Base-by-base conservation (phyloP, 306 rosid genomes). In the Quercus rubra region DNA sequence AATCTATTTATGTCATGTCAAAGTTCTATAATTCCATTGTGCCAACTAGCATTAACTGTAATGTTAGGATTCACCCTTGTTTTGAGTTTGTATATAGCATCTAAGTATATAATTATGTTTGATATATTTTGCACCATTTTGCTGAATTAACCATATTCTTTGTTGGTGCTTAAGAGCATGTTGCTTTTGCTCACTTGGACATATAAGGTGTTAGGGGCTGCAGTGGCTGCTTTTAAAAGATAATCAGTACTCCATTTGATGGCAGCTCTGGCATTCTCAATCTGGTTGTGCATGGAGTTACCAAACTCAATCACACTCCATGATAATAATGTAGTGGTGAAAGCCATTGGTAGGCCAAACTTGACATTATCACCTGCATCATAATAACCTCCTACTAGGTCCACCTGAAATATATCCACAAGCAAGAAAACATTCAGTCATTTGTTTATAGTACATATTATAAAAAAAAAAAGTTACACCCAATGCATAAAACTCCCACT, bases 291-390 rank as follows among this genome's bases (percentile, higher is more conserved):
- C 98, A 94, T 91, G 13, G 89, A 91, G 80, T 49, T 77, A 58
- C 97, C 98, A 68, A 92, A 94, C 77, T 94, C 98, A 55, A 92
- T 82, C 23, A 92, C 97, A 78, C 98, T 91, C 98, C 98, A 94
- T 58, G 98, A 87, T 67, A 94, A 73, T 61, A 94, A 62, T 51
- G 98, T 94, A 10, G 97, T 88, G 4, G 97, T 94, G 75, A 94
- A 94, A 19, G 98, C 97, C 97, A 94, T 91, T 67, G 97, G 98
- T 25, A 94, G 52, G 30, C 98, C 98, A 81, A 92, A 94, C 85
- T 94, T 92, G 56, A 94, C 86, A 62, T 94, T 94, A 52, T 94
- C 98, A 43, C 97, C 98, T 6, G 98, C 98, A 87, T 94, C 98
- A 85, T 94, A 94, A 80, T 94, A 94, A 67, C 98, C 98, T 0